Base-by-base conservation (phyloP, 768 basidiomycete genomes). In the Tylopilus cervinicoccineus region DNA sequence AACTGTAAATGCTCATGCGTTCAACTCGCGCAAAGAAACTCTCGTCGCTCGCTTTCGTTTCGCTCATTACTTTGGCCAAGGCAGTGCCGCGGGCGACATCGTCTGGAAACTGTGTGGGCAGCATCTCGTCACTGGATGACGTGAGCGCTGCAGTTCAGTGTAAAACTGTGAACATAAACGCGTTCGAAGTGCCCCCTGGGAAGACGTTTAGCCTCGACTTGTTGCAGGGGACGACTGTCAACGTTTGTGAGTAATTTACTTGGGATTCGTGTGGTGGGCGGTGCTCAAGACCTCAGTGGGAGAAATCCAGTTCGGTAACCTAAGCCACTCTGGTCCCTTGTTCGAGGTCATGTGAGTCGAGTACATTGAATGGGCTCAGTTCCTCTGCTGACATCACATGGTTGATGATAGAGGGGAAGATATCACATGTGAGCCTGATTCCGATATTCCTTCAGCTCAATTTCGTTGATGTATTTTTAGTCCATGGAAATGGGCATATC, bases 111-210 rank as follows among this genome's bases (percentile, higher is more conserved):
- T 80, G 79, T 56, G 73, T 73, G 2, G 80, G 77, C n/a, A 77
- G 73, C 0, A 82, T 83, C 55, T 70, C 72, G 16, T 80, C 80
- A 0, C 59, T 81, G 47, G 49, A 48, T 45, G 80, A 83, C 53
- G 76, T 83, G 28, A 56, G 63, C 29, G 65, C 58, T 45, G 83
- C 83, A 17, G 73, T 78, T 26, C 53, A 69, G 53, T 86, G 84
- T 60, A 77, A 72, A 2, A 80, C 77, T 4, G 76, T 85, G 45
- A 77, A 76, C 54, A 75, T 84, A 58, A 71, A 78, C 34, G 52
- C 65, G 10, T 81, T 83, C 63, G 79, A 76, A 8, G 81, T 83
- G 29, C 76, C 81, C 12, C 76, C 71, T 28, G 80, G 79, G 13
- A 42, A 75, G 63, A 74, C 70, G 0, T 72, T 84, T 57, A 69